Base-by-base conservation (phyloP, 768 basidiomycete species). In the Termitomyces sp. region DNA sequence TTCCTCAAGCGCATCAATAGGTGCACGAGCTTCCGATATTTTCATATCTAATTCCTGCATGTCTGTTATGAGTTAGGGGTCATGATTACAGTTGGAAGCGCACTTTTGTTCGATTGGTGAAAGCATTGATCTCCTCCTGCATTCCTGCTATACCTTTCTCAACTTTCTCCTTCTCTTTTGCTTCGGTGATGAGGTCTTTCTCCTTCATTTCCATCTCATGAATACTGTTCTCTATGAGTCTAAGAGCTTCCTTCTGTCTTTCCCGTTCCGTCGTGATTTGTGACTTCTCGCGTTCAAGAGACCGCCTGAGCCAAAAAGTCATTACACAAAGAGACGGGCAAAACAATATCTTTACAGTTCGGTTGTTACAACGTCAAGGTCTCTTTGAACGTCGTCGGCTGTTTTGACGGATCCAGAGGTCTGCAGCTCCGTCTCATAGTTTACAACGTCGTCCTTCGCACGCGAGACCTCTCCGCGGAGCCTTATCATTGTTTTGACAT, bases 361-460 rank as follows among this genome's bases (percentile, higher is more conserved):
- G 16, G 72, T 74, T 1, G 79, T 76, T 24, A 95, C 68, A 1
- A 73, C 71, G 55, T 88, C 84, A 6, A 97, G 75, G 66, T 97
- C 87, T 26, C 64, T 72, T 68, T 98, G 90, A 16, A 98, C 87
- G 48, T 95, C 94, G 47, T 93, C 90, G 0, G 83, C 81, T 1
- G 94, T 94, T 70, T 85, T 91, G 14, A 83, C 80, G 35, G 87
- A 88, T 2, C 94, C 95, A 2, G 85, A 85, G 7, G 79, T 72
- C 20, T 79, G 73, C 16, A 99, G 78, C 48, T 89, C 84, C 48
- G 74, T 73, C 70, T 97, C 92, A 46, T 94, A 73, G 48, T 76
- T 73, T 9, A 68, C 60, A 46, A 88, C 81, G 40, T 94, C 91
- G 43, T 79, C 73, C 53, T 79, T 76, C 18, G 92, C 77, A 14